phyloP scores from a whole-genome alignment of 2,329 filamentous ascomycete species.

The Emmonsiellopsis sp. region DNA sequence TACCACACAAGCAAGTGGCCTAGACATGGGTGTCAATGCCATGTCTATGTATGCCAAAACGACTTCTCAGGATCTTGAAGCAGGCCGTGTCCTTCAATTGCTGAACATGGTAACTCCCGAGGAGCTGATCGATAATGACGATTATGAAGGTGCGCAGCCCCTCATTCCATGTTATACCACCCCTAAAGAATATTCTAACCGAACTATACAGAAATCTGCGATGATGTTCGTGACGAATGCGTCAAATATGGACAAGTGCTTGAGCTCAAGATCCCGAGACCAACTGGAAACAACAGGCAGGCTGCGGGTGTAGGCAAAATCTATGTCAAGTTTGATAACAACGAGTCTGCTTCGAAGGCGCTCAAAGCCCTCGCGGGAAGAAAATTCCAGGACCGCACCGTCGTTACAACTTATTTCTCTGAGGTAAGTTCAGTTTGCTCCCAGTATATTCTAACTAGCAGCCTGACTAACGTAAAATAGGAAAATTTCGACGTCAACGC shows the following conservation, averaged over 20 bases:
- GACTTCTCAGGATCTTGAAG: conserved; percentile 66
- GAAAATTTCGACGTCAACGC: conserved; percentile 91
- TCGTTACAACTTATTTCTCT: conserved; percentile 92
- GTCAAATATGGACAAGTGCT: conserved; percentile 76
- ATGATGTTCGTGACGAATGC: conserved; percentile 90
- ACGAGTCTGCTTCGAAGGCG: conserved; percentile 72
- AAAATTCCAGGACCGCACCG: conserved; percentile 93
- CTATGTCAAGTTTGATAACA: conserved; percentile 81
- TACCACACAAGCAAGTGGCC: conserved; percentile 79
- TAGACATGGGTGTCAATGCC: conserved; percentile 93
- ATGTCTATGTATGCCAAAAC: conserved; percentile 97
- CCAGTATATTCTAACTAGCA: neutral
- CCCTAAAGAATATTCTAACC: neutral
- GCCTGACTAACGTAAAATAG: conserved; percentile 29
- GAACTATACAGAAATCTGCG: conserved; percentile 68
- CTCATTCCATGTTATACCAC: conserved; percentile 1
- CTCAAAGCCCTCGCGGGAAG: conserved; percentile 83
- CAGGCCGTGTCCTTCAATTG: conserved; percentile 76
- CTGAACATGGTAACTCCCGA: conserved; percentile 98
- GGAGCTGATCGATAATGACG: conserved; percentile 84
- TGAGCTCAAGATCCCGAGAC: conserved; percentile 88
- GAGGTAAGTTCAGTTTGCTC: conserved; percentile 50
- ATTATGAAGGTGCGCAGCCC: conserved; percentile 69
- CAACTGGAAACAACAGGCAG: conserved; percentile 70
- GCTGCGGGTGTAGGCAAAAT: conserved; percentile 93